These are phyloP conservation scores for Apophysomyces variabilis DNA, from an alignment of 371 early-diverging fungal genomes.

Conservation along the genomic window DNA sequence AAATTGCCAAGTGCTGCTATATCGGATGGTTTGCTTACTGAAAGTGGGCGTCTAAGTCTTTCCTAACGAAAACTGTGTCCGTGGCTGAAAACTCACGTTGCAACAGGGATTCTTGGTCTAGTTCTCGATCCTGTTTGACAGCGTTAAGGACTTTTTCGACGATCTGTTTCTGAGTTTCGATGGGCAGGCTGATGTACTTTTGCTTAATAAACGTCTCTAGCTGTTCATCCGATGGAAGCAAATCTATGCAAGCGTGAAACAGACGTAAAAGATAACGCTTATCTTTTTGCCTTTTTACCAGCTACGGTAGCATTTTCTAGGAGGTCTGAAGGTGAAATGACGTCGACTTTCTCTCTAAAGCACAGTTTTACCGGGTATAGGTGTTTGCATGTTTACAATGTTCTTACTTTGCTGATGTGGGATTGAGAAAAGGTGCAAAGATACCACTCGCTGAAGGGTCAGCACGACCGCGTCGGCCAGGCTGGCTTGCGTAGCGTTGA, in stretches of 20 bases:
- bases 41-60: neutral
- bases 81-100: neutral
- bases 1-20: neutral
- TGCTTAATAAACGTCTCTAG: neutral
- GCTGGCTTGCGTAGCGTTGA: neutral
- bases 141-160: neutral
- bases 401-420: neutral
- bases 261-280: neutral
- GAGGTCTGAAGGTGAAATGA: neutral
- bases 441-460: slow-evolving; percentile 1
- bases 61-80: too few species aligned
- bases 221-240: slow-evolving; percentile 4
- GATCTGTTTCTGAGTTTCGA: neutral
- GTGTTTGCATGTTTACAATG: too few species aligned
- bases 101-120: neutral
- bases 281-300: neutral
- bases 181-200: neutral
- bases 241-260: neutral
- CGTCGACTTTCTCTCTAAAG: neutral
- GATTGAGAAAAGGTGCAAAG: neutral
- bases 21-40: neutral
- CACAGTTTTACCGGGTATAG: neutral
- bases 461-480: neutral
- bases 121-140: neutral
- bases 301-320: neutral